Conservation (phyloP, 192 early-diverging fungal genomes). For the Coemansia sp. region DNA sequence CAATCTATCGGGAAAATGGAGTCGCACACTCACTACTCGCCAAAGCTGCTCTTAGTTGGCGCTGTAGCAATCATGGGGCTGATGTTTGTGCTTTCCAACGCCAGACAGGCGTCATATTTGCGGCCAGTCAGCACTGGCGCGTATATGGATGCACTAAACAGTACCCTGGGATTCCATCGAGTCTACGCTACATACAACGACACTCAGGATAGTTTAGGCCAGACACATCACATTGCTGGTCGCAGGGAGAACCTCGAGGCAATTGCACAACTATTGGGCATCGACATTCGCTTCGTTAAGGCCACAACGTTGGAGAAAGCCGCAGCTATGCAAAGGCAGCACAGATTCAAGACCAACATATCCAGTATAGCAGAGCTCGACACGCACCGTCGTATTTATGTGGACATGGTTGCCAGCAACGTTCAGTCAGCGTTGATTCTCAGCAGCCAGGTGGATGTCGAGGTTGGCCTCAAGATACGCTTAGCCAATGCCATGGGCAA, state of each 20-base stretch:
- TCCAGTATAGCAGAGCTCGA: slow-evolving; percentile 17
- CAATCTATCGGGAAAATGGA: not conserved
- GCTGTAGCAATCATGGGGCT: not conserved
- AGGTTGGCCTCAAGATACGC: slow-evolving; percentile 27
- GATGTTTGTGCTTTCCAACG: not conserved
- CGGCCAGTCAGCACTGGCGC: not conserved
- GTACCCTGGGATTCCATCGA: not conserved
- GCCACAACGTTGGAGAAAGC: not conserved
- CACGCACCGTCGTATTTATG: slow-evolving; percentile 29
- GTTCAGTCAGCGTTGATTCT: slow-evolving; percentile 33
- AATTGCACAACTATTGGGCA: slow-evolving; percentile 21
- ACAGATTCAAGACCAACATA: not conserved
- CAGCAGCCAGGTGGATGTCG: slow-evolving; percentile 19
- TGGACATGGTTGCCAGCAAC: slow-evolving; percentile 16
- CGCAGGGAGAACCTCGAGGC: slow-evolving; percentile 18
- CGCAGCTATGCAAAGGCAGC: not conserved
- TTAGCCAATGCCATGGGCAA: slow-evolving; percentile 18
- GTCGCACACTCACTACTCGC: not conserved
- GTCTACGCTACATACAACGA: too few species aligned
- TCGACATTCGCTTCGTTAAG: slow-evolving; percentile 17
- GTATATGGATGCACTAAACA: slow-evolving; percentile 26
- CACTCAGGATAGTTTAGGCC: too few species aligned
- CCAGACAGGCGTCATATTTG: not conserved
- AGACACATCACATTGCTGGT: not conserved
- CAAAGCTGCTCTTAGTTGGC: not conserved